Conservation (phyloP, 2,329 filamentous ascomycete genomes). For the Aureobasidium leucospermi region DNA sequence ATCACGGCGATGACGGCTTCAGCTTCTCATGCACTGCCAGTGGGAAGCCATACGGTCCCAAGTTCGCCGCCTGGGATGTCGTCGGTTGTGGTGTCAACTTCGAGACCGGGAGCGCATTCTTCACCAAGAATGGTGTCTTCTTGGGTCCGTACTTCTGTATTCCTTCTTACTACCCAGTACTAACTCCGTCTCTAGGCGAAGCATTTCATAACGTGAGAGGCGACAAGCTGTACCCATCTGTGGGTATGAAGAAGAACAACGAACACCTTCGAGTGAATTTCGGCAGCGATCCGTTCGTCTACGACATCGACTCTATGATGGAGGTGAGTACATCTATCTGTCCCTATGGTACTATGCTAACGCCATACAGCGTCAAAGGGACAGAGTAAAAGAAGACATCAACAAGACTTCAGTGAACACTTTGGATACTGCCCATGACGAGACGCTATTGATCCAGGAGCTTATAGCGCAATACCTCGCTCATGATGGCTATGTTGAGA, state of each 20-base stretch:
- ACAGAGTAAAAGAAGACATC: slow-evolving; percentile 55
- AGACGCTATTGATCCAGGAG: slow-evolving; percentile 73
- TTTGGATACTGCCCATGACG: slow-evolving; percentile 58
- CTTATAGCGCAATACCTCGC: slow-evolving; percentile 83
- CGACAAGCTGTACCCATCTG: slow-evolving; percentile 57
- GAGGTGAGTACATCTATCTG: slow-evolving; percentile 46
- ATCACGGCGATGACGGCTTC: slow-evolving; percentile 60
- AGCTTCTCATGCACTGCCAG: slow-evolving; percentile 53
- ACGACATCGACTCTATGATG: slow-evolving; percentile 84
- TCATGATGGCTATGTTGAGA: slow-evolving; percentile 93
- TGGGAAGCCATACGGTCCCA: slow-evolving; percentile 52
- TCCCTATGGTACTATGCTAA: slow-evolving; percentile 14
- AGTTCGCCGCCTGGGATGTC: slow-evolving; percentile 52
- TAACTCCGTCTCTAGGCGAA: slow-evolving; percentile 44
- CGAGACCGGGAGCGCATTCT: slow-evolving; percentile 53
- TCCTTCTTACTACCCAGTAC: not conserved
- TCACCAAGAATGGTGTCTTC: slow-evolving; percentile 56
- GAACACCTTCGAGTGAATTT: slow-evolving; percentile 56
- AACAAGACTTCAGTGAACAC: slow-evolving; percentile 49
- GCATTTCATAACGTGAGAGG: slow-evolving; percentile 60
- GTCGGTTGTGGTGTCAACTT: slow-evolving; percentile 62
- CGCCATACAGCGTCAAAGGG: slow-evolving; percentile 49
- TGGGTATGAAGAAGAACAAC: slow-evolving; percentile 59
- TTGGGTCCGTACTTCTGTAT: slow-evolving; percentile 37
- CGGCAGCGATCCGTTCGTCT: slow-evolving; percentile 69